Evolutionary conservation across 2,329 filamentous ascomycete species (phyloP).

Genomic region (Cercospora sp.): DNA sequence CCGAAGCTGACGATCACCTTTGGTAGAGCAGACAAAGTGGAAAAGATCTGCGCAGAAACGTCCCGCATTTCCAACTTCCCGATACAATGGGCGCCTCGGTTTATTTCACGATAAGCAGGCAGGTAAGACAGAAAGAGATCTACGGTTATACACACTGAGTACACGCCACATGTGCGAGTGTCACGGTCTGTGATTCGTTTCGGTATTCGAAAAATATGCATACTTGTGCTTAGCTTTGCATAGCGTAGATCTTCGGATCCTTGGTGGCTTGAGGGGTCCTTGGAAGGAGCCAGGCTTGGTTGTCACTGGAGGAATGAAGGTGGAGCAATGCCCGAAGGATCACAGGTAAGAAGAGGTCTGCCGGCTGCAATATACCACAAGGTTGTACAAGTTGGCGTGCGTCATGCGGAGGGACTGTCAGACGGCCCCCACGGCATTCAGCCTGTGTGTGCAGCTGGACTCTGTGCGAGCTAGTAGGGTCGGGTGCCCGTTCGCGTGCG

Average conservation of each 20-base stretch:
- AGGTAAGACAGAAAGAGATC: background rate
- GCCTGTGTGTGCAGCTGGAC: background rate
- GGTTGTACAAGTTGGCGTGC: background rate
- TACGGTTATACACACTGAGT: background rate
- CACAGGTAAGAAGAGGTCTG: background rate
- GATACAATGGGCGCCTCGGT: background rate
- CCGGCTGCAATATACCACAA: background rate
- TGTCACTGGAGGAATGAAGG: background rate
- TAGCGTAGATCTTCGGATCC: background rate
- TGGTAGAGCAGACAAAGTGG: background rate
- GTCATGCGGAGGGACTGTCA: background rate
- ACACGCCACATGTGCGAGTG: background rate
- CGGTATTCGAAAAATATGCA: background rate
- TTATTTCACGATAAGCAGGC: background rate
- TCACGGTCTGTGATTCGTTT: background rate
- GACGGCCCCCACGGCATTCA: background rate
- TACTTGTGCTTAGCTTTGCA: slow-evolving; percentile 1
- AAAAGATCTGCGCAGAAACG: background rate
- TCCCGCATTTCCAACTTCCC: background rate
- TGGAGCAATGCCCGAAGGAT: background rate
- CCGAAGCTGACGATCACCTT: slow-evolving; percentile 3
- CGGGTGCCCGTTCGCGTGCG: background rate
- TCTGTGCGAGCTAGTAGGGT: background rate
- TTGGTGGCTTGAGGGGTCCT: background rate
- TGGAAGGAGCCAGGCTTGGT: background rate